phyloP scores from a whole-genome alignment of 2,329 filamentous ascomycete species.

The Sphaerulina vaccinii region DNA sequence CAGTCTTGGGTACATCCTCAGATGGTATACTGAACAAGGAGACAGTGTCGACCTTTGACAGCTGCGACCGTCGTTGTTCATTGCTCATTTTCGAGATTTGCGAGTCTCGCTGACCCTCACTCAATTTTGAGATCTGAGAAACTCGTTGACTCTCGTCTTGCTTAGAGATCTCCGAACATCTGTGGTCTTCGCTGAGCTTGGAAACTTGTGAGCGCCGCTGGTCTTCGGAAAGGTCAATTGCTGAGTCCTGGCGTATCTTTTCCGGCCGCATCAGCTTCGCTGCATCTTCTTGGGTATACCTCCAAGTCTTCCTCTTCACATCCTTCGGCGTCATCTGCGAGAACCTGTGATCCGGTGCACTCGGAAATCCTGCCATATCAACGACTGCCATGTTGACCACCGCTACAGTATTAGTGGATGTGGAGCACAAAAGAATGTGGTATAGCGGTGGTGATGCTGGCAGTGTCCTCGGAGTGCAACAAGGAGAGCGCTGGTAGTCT shows the following conservation, averaged over 20 bases:
- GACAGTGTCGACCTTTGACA: neutral
- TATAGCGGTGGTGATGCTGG: neutral
- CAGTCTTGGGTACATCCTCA: neutral
- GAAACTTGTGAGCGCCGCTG: neutral
- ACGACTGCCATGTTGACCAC: slow-evolving; percentile 2
- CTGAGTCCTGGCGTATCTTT: slow-evolving; percentile 6
- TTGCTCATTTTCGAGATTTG: neutral
- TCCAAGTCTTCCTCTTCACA: slow-evolving; percentile 7
- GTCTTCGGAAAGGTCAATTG: neutral
- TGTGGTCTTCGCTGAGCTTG: slow-evolving; percentile 7
- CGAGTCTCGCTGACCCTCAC: slow-evolving; percentile 1
- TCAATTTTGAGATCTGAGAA: slow-evolving; percentile 1
- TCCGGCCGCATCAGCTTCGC: neutral
- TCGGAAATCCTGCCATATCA: slow-evolving; percentile 6
- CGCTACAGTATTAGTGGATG: neutral
- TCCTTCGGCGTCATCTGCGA: slow-evolving; percentile 6
- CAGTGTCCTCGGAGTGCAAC: neutral
- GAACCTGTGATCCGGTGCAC: neutral
- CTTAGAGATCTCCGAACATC: neutral
- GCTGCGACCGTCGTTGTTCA: neutral
- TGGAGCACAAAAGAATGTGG: slow-evolving; percentile 1
- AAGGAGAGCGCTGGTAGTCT: neutral
- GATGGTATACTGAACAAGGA: neutral
- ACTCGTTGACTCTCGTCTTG: neutral
- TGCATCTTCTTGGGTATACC: neutral